phyloP scores from a whole-genome alignment of 495 filamentous ascomycete species.

The Penicillium paradoxum region DNA sequence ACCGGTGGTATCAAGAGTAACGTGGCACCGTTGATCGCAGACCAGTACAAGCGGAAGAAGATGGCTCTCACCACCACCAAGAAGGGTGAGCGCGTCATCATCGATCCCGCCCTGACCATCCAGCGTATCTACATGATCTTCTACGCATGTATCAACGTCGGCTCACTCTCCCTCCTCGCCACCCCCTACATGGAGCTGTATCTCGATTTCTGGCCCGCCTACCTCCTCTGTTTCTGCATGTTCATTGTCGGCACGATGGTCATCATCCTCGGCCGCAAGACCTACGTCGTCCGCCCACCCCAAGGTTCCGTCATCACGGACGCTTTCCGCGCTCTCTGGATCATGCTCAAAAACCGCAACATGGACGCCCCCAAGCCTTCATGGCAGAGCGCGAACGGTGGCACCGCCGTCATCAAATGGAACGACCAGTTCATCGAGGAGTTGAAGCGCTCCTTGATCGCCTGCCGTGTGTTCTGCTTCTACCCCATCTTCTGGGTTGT shows the following conservation, averaged over 20 bases:
- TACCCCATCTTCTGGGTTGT: constrained; percentile 59
- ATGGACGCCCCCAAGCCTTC: constrained; percentile 58
- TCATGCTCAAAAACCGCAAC: constrained; percentile 50
- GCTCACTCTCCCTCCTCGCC: constrained; percentile 58
- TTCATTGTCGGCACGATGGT: constrained; percentile 51
- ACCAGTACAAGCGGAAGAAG: constrained; percentile 66
- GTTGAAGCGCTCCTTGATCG: constrained; percentile 53
- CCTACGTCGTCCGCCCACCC: constrained; percentile 58
- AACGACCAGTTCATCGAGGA: constrained; percentile 62
- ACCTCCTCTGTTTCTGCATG: constrained; percentile 61
- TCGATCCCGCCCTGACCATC: constrained; percentile 69
- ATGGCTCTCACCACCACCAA: constrained; percentile 46
- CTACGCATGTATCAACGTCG: constrained; percentile 75
- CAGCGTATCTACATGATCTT: constrained; percentile 73
- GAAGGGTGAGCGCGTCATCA: constrained; percentile 68
- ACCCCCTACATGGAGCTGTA: constrained; percentile 63
- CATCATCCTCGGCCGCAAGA: constrained; percentile 51
- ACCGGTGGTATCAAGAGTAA: constrained; percentile 76
- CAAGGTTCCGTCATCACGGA: constrained; percentile 59
- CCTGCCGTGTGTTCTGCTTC: constrained; percentile 58
- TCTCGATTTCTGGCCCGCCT: constrained; percentile 71
- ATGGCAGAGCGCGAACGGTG: constrained; percentile 46
- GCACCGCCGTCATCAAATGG: constrained; percentile 42
- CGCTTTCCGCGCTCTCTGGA: constrained; percentile 56
- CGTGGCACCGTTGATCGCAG: constrained; percentile 57